phyloP scores from a whole-genome alignment of 331 rosid species.

The Rhamnella rubrinervis region DNA sequence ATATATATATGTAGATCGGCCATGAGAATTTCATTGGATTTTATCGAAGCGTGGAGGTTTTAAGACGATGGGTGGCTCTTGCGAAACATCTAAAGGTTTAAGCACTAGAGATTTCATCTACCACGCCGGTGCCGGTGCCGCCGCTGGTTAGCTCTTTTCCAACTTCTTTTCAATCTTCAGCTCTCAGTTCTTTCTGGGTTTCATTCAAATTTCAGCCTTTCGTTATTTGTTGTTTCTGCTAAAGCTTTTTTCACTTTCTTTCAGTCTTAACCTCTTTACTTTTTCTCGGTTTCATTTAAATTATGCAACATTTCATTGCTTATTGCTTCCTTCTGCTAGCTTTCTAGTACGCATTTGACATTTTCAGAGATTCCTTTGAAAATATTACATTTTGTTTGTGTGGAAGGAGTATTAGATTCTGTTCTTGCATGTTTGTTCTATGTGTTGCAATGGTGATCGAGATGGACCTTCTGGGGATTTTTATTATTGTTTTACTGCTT shows the following conservation, averaged over 20 bases:
- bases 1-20: neutral
- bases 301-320: too few relatives aligned
- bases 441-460: neutral
- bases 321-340: too few relatives aligned
- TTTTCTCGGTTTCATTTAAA: too few relatives aligned
- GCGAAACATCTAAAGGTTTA: slow-evolving; percentile 34
- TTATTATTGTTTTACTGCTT: slow-evolving; percentile 5
- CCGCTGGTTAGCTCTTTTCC: slow-evolving; percentile 64
- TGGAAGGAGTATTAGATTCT: neutral
- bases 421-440: neutral
- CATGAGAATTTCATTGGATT: slow-evolving; percentile 13
- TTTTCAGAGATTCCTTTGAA: neutral
- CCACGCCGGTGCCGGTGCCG: slow-evolving; percentile 83
- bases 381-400: neutral
- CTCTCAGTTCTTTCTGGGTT: slow-evolving; percentile 26
- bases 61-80: slow-evolving; percentile 56
- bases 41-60: slow-evolving; percentile 6
- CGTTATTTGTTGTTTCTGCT: neutral
- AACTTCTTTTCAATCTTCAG: slow-evolving; percentile 1
- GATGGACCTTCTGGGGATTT: neutral
- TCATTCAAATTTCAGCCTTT: neutral
- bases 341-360: slow-evolving; percentile 5
- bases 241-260: too few relatives aligned
- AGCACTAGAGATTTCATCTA: slow-evolving; percentile 41
- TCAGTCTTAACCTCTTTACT: too few relatives aligned